phyloP scores from a whole-genome alignment of 2,329 filamentous ascomycete species.

The Polychaeton citri region DNA sequence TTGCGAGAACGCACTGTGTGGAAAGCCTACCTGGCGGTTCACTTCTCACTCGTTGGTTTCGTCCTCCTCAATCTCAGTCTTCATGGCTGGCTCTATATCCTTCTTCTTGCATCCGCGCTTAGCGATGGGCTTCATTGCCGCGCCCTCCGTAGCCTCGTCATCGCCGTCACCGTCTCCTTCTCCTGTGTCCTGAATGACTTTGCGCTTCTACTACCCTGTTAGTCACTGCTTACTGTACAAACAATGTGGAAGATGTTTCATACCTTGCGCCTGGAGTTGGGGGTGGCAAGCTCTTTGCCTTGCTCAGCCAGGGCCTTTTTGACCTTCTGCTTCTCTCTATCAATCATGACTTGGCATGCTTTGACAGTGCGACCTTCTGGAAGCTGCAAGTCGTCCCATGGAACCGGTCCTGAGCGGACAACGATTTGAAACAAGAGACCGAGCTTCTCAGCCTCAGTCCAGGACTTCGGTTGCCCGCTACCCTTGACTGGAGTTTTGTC shows the following conservation, averaged over 20 bases:
- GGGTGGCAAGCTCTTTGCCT: not conserved
- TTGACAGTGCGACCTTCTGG: constrained; percentile 19
- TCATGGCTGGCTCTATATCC: not conserved
- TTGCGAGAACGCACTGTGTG: no score
- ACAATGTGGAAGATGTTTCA: no score
- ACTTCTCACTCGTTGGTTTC: no score
- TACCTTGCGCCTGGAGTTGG: not conserved
- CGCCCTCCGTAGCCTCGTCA: not conserved
- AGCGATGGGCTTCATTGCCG: not conserved
- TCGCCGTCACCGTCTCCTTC: no score
- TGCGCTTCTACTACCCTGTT: not conserved
- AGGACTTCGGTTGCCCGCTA: constrained; percentile 6
- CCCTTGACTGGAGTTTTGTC: not conserved
- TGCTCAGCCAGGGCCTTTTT: constrained; percentile 6
- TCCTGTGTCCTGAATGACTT: not conserved
- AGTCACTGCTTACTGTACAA: no score
- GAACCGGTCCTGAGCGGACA: constrained; percentile 11
- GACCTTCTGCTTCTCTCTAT: constrained; percentile 19
- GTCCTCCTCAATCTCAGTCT: not conserved
- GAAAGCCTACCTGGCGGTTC: no score
- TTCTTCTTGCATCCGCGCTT: not conserved
- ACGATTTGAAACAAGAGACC: constrained; percentile 18
- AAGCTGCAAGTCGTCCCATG: constrained; percentile 16
- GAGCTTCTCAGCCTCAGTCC: constrained; percentile 21
- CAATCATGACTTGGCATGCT: constrained; percentile 16